These are phyloP conservation scores for Epichloe sp. DNA, from an alignment of 2,329 filamentous ascomycete genomes.

Conservation along the genomic window DNA sequence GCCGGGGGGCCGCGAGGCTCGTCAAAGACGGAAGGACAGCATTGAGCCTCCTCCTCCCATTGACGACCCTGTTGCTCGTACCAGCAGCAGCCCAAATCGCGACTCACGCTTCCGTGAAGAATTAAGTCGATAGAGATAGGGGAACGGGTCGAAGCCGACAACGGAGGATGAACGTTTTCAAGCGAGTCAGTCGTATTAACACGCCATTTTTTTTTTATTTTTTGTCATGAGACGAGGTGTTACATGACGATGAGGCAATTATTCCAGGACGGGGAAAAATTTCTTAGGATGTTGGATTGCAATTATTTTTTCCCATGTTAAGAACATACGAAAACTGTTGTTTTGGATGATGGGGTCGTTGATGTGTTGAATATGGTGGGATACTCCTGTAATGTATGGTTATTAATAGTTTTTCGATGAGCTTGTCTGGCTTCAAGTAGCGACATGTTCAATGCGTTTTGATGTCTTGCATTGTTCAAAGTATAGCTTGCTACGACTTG, in stretches of 20 bases:
- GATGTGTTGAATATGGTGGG: neutral
- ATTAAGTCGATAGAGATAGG: conserved; percentile 21
- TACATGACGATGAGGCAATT: neutral
- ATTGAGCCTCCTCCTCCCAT: conserved; percentile 27
- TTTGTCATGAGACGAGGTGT: neutral
- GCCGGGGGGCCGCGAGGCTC: conserved; percentile 6
- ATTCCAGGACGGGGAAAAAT: neutral
- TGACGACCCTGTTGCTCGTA: conserved; percentile 18
- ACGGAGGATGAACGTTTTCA: no score
- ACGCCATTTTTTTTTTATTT: no score
- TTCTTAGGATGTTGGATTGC: neutral
- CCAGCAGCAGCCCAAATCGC: conserved; percentile 38
- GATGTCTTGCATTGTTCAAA: neutral
- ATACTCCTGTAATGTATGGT: neutral
- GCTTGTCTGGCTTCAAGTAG: neutral
- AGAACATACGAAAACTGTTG: neutral
- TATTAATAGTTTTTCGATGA: neutral
- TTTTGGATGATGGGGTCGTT: neutral
- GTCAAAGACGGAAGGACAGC: conserved; percentile 6
- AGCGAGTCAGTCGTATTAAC: no score
- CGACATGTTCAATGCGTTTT: neutral
- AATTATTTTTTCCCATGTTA: neutral
- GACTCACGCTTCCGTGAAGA: conserved; percentile 49
- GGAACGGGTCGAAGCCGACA: no score
- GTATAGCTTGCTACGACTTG: no score